Conservation (phyloP, 768 basidiomycete genomes). For the Pisolithus microcarpus region DNA sequence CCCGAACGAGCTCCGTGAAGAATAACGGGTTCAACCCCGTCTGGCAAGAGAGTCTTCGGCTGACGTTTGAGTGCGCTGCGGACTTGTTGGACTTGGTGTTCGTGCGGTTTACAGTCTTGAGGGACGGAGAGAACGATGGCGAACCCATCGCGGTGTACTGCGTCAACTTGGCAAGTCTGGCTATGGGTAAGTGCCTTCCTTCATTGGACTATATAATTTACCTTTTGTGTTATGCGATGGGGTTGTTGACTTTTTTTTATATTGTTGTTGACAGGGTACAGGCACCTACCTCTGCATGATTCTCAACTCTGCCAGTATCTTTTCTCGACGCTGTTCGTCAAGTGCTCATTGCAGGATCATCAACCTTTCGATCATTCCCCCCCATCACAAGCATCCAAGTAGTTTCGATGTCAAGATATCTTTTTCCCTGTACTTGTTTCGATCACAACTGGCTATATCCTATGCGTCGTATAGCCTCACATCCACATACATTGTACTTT, state of each 20-base stretch:
- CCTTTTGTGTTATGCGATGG: not conserved
- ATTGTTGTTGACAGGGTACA: constrained; percentile 51
- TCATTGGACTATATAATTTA: not conserved
- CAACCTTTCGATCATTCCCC: constrained; percentile 3
- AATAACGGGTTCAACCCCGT: constrained; percentile 91
- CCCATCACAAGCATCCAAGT: no score
- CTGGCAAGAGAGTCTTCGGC: constrained; percentile 64
- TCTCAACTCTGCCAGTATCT: constrained; percentile 79
- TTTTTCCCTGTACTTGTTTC: no score
- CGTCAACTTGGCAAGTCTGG: constrained; percentile 60
- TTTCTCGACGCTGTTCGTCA: constrained; percentile 90
- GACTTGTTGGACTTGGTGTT: constrained; percentile 81
- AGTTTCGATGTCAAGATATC: no score
- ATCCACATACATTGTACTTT: no score
- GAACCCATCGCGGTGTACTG: constrained; percentile 71
- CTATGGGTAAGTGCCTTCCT: constrained; percentile 50
- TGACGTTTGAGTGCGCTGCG: constrained; percentile 73
- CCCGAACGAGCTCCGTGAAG: constrained; percentile 57
- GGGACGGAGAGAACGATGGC: constrained; percentile 53
- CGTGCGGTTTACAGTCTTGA: constrained; percentile 67
- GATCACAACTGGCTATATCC: no score
- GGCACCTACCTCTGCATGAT: constrained; percentile 88
- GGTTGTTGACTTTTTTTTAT: not conserved
- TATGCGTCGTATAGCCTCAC: no score
- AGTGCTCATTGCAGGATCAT: constrained; percentile 42